Percentiles rank a stretch among this genome's conserved stretches.
These are phyloP conservation scores for Mentha longifolia DNA, from an alignment of 257 asterid genomes.

Conservation along the genomic window DNA sequence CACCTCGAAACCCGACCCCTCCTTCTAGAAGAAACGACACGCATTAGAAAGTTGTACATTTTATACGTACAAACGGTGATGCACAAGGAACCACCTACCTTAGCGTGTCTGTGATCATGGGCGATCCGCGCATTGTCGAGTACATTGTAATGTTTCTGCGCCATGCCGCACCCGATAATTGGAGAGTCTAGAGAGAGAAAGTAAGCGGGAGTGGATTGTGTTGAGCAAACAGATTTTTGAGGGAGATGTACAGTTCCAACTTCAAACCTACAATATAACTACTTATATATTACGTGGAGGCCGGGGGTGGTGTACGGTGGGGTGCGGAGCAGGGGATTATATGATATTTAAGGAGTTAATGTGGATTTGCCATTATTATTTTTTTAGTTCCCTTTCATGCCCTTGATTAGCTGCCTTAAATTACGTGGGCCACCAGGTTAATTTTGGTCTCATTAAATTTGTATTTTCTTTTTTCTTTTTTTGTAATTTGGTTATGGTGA, in stretches of 20 bases:
- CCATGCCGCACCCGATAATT: constrained; percentile 40
- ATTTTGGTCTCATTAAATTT: constrained; percentile 2
- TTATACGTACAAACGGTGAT: constrained; percentile 29
- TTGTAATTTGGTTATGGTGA: not conserved
- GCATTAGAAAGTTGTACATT: constrained; percentile 35
- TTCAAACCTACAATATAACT: constrained; percentile 65
- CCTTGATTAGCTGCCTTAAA: constrained; percentile 19
- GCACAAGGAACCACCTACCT: constrained; percentile 38
- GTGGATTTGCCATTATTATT: constrained; percentile 29
- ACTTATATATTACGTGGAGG: constrained; percentile 40
- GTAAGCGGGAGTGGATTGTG: constrained; percentile 7
- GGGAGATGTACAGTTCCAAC: constrained; percentile 49
- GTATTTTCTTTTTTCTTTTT: not conserved
- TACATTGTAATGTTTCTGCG: constrained; percentile 46
- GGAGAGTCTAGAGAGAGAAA: constrained; percentile 35
- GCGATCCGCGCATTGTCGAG: constrained; percentile 33
- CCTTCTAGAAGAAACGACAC: constrained; percentile 34
- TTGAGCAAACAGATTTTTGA: constrained; percentile 25
- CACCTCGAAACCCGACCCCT: constrained; percentile 27
- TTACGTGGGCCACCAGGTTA: constrained; percentile 27
- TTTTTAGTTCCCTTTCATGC: constrained; percentile 26
- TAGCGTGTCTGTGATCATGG: constrained; percentile 10
- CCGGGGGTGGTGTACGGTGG: not conserved
- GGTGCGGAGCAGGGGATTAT: constrained; percentile 27
- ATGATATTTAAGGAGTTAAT: constrained; percentile 32